A percentile compares a stretch with the other conserved stretches of the same genome.
These are phyloP conservation scores for Coemansia sp. DNA, from an alignment of 192 early-diverging fungal species.

Conservation along the genomic window DNA sequence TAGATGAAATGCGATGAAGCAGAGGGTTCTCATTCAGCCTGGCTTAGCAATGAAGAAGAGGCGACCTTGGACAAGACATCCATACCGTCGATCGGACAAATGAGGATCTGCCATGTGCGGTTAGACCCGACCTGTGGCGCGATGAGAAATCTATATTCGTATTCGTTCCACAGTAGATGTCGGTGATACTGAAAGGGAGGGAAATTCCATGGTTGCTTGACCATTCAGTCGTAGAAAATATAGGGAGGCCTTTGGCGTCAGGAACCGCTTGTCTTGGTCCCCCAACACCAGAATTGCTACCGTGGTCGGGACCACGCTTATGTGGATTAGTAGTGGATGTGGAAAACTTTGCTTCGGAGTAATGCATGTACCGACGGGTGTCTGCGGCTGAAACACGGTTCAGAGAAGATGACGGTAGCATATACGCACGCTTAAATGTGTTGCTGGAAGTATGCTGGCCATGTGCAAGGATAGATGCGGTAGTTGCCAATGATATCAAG, in stretches of 20 bases:
- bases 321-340: neutral
- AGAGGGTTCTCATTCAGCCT: neutral
- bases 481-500: neutral
- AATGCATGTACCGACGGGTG: constrained; percentile 47
- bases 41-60: constrained; percentile 41
- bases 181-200: neutral
- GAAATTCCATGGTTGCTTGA: neutral
- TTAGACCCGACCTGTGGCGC: constrained; percentile 29
- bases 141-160: constrained; percentile 14
- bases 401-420: neutral
- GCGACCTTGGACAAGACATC: constrained; percentile 18
- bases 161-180: neutral
- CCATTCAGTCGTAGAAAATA: constrained; percentile 6
- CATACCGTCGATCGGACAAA: constrained; percentile 26
- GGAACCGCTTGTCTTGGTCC: neutral
- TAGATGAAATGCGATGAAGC: too few relatives aligned
- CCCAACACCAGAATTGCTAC: neutral
- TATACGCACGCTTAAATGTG: neutral
- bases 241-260: neutral
- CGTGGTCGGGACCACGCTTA: neutral
- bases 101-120: constrained; percentile 33
- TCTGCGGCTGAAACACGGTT: constrained; percentile 16
- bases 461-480: neutral
- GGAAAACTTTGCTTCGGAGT: constrained; percentile 44
- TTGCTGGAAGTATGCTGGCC: constrained; percentile 2